Evolutionary conservation across 352 stramenopile genomes (phyloP).

Genomic region (Aphanomyces invadans): DNA sequence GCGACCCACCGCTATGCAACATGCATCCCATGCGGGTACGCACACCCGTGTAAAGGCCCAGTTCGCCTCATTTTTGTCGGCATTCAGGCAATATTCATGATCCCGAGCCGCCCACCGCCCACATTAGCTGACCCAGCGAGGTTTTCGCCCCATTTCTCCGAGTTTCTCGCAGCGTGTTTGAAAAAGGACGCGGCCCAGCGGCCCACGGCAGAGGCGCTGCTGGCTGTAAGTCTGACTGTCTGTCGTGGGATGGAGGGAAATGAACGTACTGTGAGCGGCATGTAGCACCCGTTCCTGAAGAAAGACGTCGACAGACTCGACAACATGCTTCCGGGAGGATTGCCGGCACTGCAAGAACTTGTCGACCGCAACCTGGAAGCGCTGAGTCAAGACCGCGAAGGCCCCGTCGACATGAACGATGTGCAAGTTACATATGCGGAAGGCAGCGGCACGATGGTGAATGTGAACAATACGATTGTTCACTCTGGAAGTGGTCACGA

Average conservation of each 20-base stretch:
- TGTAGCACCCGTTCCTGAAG: conserved; percentile 48
- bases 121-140: conserved; percentile 36
- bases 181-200: conserved; percentile 54
- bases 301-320: conserved; percentile 46
- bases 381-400: conserved; percentile 40
- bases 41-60: not conserved
- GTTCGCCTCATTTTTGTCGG: conserved; percentile 1
- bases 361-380: conserved; percentile 64
- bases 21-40: conserved; percentile 77
- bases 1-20: conserved; percentile 69
- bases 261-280: not conserved
- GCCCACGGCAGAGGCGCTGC: conserved; percentile 40
- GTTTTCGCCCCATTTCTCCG: conserved; percentile 44
- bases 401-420: not conserved
- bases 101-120: conserved; percentile 53
- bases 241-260: too few relatives aligned
- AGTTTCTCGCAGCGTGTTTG: conserved; percentile 57
- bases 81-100: conserved; percentile 57
- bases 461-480: conserved; percentile 52
- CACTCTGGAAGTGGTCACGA: too few relatives aligned
- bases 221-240: conserved; percentile 27
- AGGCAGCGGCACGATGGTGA: conserved; percentile 42
- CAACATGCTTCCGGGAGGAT: conserved; percentile 28
- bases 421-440: conserved; percentile 30
- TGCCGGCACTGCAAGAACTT: conserved; percentile 59